Percentiles rank a stretch among this genome's conserved stretches.
These are phyloP conservation scores for Epichloe sp. DNA, from an alignment of 2,329 filamentous ascomycete species.

Conservation along the genomic window DNA sequence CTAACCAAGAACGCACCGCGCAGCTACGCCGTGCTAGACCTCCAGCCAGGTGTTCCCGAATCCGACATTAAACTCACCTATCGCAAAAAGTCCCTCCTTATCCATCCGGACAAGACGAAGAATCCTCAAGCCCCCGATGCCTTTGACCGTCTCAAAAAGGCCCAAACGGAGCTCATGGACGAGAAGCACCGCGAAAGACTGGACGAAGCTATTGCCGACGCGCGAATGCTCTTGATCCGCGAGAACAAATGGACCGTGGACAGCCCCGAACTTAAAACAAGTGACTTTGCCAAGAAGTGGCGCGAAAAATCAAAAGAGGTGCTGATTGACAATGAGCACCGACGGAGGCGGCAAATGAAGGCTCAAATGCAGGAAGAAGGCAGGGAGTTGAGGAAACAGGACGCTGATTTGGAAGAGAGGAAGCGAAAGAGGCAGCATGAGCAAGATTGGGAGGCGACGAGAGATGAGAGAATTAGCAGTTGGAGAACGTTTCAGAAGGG, in stretches of 20 bases:
- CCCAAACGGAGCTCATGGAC: constrained; percentile 80
- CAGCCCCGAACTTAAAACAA: constrained; percentile 72
- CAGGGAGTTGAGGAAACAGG: constrained; percentile 69
- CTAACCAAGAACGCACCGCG: neutral
- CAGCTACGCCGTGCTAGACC: constrained; percentile 85
- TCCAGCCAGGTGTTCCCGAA: constrained; percentile 88
- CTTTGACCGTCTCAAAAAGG: constrained; percentile 93
- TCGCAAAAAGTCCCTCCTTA: constrained; percentile 98
- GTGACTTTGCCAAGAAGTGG: constrained; percentile 76
- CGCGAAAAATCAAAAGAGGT: constrained; percentile 81
- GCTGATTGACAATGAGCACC: constrained; percentile 82
- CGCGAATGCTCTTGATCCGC: constrained; percentile 85
- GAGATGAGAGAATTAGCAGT: constrained; percentile 82
- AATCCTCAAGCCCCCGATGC: constrained; percentile 87
- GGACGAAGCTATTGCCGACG: constrained; percentile 92
- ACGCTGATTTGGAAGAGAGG: constrained; percentile 68
- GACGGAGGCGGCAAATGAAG: constrained; percentile 73
- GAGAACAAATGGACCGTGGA: constrained; percentile 90
- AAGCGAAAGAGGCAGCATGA: constrained; percentile 87
- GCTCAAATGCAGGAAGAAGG: constrained; percentile 96
- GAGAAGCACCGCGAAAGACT: constrained; percentile 79
- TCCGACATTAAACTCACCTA: constrained; percentile 92
- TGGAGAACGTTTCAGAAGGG: constrained; percentile 88
- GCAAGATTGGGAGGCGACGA: constrained; percentile 85
- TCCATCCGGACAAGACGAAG: constrained; percentile 95